phyloP scores from a whole-genome alignment of 2,329 filamentous ascomycete genomes.

The Aspergillus sp. region DNA sequence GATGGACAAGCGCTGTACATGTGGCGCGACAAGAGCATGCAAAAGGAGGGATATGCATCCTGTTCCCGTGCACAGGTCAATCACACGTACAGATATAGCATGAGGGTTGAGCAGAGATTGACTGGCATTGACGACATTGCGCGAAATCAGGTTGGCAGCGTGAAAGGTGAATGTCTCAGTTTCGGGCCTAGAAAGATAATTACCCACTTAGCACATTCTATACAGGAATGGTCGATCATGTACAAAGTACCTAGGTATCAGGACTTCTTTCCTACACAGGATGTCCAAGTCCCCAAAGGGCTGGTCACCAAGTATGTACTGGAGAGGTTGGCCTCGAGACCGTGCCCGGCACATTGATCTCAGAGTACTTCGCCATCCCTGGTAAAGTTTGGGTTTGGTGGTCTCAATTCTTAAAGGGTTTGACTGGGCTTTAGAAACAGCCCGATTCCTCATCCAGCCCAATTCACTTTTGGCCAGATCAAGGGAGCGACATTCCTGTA shows the following conservation, averaged over 20 bases:
- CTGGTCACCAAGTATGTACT: constrained; percentile 86
- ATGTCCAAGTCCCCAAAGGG: constrained; percentile 86
- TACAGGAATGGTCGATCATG: not conserved
- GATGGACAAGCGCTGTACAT: constrained; percentile 52
- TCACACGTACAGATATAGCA: constrained; percentile 55
- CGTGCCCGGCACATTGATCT: constrained; percentile 45
- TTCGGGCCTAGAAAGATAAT: constrained; percentile 54
- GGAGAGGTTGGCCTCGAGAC: constrained; percentile 71
- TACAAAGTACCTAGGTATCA: constrained; percentile 71
- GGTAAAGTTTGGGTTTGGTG: not conserved
- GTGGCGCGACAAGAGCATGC: constrained; percentile 58
- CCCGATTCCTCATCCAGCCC: constrained; percentile 49
- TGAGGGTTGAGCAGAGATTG: not conserved
- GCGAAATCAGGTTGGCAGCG: constrained; percentile 52
- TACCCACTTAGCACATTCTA: not conserved
- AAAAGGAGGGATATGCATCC: constrained; percentile 86
- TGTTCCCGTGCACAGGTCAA: constrained; percentile 88
- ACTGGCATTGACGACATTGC: constrained; percentile 11
- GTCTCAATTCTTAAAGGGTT: not conserved
- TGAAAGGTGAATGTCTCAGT: constrained; percentile 69
- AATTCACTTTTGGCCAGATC: constrained; percentile 49
- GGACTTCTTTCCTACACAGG: constrained; percentile 70
- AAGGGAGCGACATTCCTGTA: constrained; percentile 48
- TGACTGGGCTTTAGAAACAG: constrained; percentile 21
- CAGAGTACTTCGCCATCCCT: constrained; percentile 36